Evolutionary conservation across 1,284 basidiomycete genomes (phyloP), one percentile per base, ranked within the genome.

Genomic region (Pyrrhoderma lamaoense): DNA sequence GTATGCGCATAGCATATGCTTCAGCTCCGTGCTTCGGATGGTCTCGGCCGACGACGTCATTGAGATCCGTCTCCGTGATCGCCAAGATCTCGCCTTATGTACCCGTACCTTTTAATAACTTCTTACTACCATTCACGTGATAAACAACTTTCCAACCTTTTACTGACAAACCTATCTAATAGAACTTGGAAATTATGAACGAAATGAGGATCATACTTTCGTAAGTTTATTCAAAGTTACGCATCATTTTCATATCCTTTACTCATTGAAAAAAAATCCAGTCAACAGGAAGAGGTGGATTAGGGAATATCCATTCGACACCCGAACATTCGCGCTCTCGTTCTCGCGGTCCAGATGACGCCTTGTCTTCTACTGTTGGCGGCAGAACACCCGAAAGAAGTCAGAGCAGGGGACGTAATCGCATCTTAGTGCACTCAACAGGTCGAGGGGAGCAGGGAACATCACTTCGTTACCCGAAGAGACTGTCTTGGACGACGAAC

Each of bases 281-380:
- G 57, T 77, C 76, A 19, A 74, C 71, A 7, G 85, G 84, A 0
- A 73, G 86, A 14, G 86, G 86, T 19, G 86, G 86, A 4, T 72
- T 65, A 0, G 86, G 85, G 1, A 89, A 89, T 60, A 72, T 86
- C 40, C 61, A 65, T 4, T 35, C 11, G 8, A 37, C 53, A 38
- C 52, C 52, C 8, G 49, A 55, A 5, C 48, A 45, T 14, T 52
- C 53, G 14, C 57, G 56, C 16, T 60, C 61, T 22, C 58, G 60
- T 43, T 57, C 55, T 22, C 57, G 49, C 21, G 55, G 42, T 13
- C 36, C 42, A 16, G 38, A 16, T 5, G 38, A 21, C n/a, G 35
- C 9, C 35, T n/a, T n/a, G n/a, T 36, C 35, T n/a, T 8, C 8
- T 21, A 21, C 39, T n/a, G 7, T 21, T 9, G 42, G 19, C 3